Evolutionary conservation across 192 early-diverging fungal genomes (phyloP).

Genomic region (Entrophospora sp.): DNA sequence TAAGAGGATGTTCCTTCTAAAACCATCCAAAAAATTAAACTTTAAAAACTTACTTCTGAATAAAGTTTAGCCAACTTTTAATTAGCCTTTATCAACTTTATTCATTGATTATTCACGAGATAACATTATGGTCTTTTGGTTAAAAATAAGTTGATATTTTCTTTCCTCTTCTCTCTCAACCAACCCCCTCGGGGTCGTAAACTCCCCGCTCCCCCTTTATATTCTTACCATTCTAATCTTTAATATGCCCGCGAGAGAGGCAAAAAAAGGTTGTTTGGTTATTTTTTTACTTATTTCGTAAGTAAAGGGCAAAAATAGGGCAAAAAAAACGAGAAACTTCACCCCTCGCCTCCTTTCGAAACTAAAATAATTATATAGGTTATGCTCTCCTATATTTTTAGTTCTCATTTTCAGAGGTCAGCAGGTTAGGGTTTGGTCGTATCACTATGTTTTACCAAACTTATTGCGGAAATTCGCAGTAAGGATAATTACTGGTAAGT

Average conservation of each 20-base stretch:
- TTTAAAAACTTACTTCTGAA: neutral
- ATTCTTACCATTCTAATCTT: neutral
- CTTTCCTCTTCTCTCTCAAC: neutral
- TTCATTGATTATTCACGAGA: neutral
- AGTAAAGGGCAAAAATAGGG: neutral
- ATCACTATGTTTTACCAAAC: neutral
- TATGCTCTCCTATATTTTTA: neutral
- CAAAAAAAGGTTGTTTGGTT: neutral
- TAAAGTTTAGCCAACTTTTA: slow-evolving; percentile 2
- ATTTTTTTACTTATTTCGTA: slow-evolving; percentile 6
- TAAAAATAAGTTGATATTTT: slow-evolving; percentile 12
- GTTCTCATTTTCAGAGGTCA: slow-evolving; percentile 13
- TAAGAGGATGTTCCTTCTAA: no score
- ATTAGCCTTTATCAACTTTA: neutral
- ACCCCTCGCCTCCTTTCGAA: neutral
- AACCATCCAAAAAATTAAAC: no score
- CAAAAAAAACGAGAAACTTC: neutral
- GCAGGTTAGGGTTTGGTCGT: neutral
- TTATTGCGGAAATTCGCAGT: neutral
- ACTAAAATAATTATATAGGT: slow-evolving; percentile 4
- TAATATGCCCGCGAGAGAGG: neutral
- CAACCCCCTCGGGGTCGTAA: neutral
- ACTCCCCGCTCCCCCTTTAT: neutral
- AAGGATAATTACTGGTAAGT: neutral
- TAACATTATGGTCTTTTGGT: slow-evolving; percentile 9